A percentile compares a stretch with the other conserved stretches of the same genome.
phyloP scores from a whole-genome alignment of 2,329 filamentous ascomycete species.

The Kalaharituber pfeilii region DNA sequence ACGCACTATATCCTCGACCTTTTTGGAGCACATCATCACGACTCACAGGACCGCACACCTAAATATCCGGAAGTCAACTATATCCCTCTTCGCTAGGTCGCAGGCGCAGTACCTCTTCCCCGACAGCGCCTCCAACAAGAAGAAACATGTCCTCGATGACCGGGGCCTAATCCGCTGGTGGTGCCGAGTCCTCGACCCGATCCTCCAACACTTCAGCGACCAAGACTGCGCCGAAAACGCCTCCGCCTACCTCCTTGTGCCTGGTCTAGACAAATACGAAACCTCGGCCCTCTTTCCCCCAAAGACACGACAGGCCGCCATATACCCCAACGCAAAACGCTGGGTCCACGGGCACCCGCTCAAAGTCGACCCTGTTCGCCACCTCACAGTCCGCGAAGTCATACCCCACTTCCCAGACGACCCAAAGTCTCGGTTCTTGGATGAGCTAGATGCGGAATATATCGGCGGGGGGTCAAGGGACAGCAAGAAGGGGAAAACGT shows the following conservation, averaged over 20 bases:
- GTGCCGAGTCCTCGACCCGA: slow-evolving; percentile 69
- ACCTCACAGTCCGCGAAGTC: slow-evolving; percentile 30
- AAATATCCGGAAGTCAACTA: slow-evolving; percentile 20
- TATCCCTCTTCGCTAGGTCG: slow-evolving; percentile 81
- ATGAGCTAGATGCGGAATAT: slow-evolving; percentile 57
- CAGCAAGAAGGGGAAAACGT: slow-evolving; percentile 38
- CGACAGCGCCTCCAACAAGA: slow-evolving; percentile 64
- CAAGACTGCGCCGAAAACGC: slow-evolving; percentile 26
- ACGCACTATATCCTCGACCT: slow-evolving; percentile 53
- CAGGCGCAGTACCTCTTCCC: slow-evolving; percentile 93
- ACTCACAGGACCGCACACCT: slow-evolving; percentile 29
- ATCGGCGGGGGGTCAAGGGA: slow-evolving; percentile 39
- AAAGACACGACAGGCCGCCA: slow-evolving; percentile 28
- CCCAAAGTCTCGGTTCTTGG: slow-evolving; percentile 75
- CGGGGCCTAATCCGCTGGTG: slow-evolving; percentile 86
- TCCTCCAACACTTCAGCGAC: slow-evolving; percentile 39
- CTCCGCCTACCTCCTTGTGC: slow-evolving; percentile 69
- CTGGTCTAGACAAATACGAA: slow-evolving; percentile 68
- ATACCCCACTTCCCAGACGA: slow-evolving; percentile 90
- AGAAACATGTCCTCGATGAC: slow-evolving; percentile 86
- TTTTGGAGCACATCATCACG: slow-evolving; percentile 57
- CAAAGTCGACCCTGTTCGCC: slow-evolving; percentile 26
- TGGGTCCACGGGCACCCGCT: slow-evolving; percentile 61
- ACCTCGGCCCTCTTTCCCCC: slow-evolving; percentile 60
- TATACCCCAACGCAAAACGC: slow-evolving; percentile 28